A percentile compares a stretch with the other conserved stretches of the same genome.
phyloP scores from a whole-genome alignment of 108 stramenopile species.

The Aurantiochytrium sp. region DNA sequence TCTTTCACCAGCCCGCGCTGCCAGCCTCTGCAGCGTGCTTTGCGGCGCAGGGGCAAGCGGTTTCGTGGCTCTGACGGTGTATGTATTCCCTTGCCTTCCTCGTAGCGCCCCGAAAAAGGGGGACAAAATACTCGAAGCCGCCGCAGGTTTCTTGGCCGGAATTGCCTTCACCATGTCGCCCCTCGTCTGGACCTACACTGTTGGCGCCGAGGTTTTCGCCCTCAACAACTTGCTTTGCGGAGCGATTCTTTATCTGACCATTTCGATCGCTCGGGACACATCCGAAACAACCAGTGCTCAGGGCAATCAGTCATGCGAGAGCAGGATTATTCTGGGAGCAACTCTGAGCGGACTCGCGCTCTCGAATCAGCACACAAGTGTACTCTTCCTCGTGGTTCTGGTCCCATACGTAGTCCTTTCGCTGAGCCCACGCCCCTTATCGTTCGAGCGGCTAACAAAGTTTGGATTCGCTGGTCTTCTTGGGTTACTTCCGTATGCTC shows the following conservation, averaged over 20 bases:
- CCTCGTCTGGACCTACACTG: constrained; percentile 66
- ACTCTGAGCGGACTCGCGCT: constrained; percentile 57
- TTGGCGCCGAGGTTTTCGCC: constrained; percentile 71
- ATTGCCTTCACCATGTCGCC: constrained; percentile 51
- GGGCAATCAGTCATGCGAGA: too few species aligned
- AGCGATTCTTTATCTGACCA: constrained; percentile 27
- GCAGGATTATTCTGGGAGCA: constrained; percentile 36
- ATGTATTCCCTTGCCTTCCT: background rate
- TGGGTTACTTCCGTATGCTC: constrained; percentile 52
- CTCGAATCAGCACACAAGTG: constrained; percentile 69
- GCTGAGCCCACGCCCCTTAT: background rate
- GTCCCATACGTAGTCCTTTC: constrained; percentile 30
- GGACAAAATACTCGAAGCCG: background rate
- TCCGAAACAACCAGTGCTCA: too few species aligned
- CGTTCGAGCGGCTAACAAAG: background rate
- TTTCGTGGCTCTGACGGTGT: background rate
- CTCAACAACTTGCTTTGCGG: constrained; percentile 64
- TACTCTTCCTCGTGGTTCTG: constrained; percentile 48
- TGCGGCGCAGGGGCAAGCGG: background rate
- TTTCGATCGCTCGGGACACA: background rate
- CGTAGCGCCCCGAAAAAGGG: background rate
- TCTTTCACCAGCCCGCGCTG: background rate
- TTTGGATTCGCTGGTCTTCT: background rate
- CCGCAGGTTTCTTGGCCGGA: background rate
- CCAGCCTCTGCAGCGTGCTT: background rate